Evolutionary conservation across 78 protist species (phyloP).

Genomic region (Speleostelium caveatum): DNA sequence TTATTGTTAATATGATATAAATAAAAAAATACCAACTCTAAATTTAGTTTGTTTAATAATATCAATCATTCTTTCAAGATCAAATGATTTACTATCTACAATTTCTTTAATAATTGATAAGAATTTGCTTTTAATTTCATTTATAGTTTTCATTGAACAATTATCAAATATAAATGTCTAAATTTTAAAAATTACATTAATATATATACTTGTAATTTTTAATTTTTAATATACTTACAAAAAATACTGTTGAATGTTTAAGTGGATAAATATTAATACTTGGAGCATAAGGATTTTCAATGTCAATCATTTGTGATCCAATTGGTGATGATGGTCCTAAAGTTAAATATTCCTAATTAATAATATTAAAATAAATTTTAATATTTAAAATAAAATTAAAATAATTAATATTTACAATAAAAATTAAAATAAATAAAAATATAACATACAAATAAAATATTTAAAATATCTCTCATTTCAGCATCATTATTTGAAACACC

Average conservation of each 20-base stretch:
- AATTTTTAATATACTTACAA: background rate
- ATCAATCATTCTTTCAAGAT: constrained; percentile 25
- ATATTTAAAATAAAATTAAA: background rate
- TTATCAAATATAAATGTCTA: background rate
- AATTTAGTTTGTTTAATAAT: background rate
- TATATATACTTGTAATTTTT: background rate
- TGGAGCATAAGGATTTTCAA: constrained; percentile 53
- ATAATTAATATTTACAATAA: background rate
- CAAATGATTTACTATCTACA: constrained; percentile 35
- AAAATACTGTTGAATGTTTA: background rate
- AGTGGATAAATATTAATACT: background rate
- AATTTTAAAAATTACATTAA: background rate
- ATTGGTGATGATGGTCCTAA: constrained; percentile 40
- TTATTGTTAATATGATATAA: background rate
- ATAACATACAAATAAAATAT: background rate
- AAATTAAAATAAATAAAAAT: background rate
- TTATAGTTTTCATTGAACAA: constrained; percentile 2
- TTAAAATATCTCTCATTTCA: background rate
- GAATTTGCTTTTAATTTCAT: constrained; percentile 36
- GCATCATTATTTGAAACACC: background rate
- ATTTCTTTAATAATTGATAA: background rate
- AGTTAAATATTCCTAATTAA: constrained; percentile 25
- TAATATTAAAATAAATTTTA: background rate
- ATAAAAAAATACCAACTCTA: background rate
- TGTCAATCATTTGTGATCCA: constrained; percentile 36